Evolutionary conservation across 805 yeast genomes (phyloP).

Genomic region (Candida germanica): DNA sequence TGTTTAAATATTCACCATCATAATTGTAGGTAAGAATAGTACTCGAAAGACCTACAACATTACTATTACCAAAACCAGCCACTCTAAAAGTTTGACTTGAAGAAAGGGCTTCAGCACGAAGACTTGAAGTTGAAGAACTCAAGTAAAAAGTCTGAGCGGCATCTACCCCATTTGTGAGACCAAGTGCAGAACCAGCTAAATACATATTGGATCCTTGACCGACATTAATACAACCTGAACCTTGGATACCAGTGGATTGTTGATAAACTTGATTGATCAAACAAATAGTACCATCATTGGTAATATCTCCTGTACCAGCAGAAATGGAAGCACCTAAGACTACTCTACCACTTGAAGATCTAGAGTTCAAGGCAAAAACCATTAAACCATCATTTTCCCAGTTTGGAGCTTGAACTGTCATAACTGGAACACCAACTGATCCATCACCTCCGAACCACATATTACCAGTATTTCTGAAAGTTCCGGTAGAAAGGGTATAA

Average conservation of each 20-base stretch:
- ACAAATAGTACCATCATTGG: constrained; percentile 27
- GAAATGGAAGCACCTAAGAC: constrained; percentile 14
- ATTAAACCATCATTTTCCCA: constrained; percentile 20
- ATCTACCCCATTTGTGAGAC: constrained; percentile 9
- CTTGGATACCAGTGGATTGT: constrained; percentile 20
- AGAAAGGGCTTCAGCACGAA: constrained; percentile 15
- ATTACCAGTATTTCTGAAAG: constrained; percentile 23
- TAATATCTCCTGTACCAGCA: constrained; percentile 13
- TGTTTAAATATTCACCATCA: constrained; percentile 21
- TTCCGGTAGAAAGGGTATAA: constrained; percentile 15
- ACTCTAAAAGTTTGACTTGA: constrained; percentile 19
- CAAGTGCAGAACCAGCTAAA: constrained; percentile 9
- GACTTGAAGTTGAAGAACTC: constrained; percentile 16
- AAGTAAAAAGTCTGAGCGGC: constrained; percentile 18
- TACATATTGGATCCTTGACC: constrained; percentile 16
- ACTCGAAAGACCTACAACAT: constrained; percentile 15
- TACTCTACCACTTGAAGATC: constrained; percentile 12
- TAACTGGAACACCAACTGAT: constrained; percentile 13
- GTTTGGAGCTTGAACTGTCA: constrained; percentile 12
- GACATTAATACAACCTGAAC: constrained; percentile 25
- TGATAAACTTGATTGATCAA: constrained; percentile 20
- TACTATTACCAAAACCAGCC: constrained; percentile 25
- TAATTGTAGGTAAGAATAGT: constrained; percentile 12
- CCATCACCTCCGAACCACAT: constrained; percentile 24
- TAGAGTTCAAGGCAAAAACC: constrained; percentile 13